Conservation (phyloP, 352 stramenopile species). For the Phytophthora idaei region DNA sequence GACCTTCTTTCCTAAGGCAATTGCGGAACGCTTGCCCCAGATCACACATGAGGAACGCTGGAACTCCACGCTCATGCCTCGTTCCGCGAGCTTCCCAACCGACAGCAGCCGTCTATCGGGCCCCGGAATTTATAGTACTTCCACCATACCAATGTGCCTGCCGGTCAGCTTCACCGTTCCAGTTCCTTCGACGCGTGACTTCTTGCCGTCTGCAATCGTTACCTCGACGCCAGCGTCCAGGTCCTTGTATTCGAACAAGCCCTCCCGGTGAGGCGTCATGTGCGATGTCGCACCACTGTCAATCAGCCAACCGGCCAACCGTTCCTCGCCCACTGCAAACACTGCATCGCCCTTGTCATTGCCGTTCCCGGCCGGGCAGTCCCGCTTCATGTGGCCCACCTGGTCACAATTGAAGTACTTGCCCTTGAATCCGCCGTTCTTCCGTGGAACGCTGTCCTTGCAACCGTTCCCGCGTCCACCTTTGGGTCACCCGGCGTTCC, state of each 20-base stretch:
- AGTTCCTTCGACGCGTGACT: conserved; percentile 8
- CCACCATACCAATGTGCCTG: conserved; percentile 9
- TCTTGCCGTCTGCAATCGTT: conserved; percentile 19
- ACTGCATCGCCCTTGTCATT: too few relatives aligned
- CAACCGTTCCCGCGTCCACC: conserved; percentile 6
- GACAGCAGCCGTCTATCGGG: conserved; percentile 9
- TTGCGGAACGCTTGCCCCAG: conserved; percentile 4
- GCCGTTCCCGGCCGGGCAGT: too few relatives aligned
- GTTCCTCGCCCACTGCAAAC: too few relatives aligned
- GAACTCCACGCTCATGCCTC: conserved; percentile 16
- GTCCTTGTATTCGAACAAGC: conserved; percentile 6
- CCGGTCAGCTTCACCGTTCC: conserved; percentile 13
- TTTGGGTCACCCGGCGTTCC: not conserved
- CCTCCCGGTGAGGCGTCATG: too few relatives aligned
- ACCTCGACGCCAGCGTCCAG: conserved; percentile 14
- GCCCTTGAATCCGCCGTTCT: too few relatives aligned
- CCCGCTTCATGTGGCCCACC: too few relatives aligned
- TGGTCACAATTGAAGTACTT: too few relatives aligned
- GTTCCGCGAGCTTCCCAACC: conserved; percentile 20
- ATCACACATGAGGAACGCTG: conserved; percentile 12
- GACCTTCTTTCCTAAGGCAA: conserved; percentile 7
- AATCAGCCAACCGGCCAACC: too few relatives aligned
- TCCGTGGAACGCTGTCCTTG: too few relatives aligned
- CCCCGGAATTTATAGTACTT: conserved; percentile 26
- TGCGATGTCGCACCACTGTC: conserved; percentile 24